These are phyloP conservation scores for Phytophthora colocasiae DNA, from an alignment of 352 stramenopile genomes.

Conservation along the genomic window DNA sequence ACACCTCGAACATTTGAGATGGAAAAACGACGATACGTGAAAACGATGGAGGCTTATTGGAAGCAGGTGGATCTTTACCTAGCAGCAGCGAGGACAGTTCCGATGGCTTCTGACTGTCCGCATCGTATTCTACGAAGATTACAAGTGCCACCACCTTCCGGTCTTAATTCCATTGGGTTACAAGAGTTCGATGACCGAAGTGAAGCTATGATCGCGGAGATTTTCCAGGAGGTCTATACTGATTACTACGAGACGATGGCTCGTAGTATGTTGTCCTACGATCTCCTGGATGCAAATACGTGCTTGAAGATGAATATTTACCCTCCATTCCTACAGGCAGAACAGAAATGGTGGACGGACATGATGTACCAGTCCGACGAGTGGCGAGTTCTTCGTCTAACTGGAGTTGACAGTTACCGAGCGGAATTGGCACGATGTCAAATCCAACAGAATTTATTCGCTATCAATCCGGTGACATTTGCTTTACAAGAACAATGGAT, in stretches of 20 bases:
- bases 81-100: conserved; percentile 49
- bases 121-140: conserved; percentile 70
- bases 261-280: conserved; percentile 89
- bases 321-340: conserved; percentile 71
- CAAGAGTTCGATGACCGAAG: conserved; percentile 68
- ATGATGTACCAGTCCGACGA: conserved; percentile 69
- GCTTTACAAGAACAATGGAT: conserved; percentile 92
- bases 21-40: conserved; percentile 79
- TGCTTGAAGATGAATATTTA: conserved; percentile 88
- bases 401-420: conserved; percentile 64
- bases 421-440: conserved; percentile 49
- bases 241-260: conserved; percentile 85
- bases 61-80: conserved; percentile 79
- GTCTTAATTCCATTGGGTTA: conserved; percentile 51
- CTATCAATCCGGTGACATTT: conserved; percentile 83
- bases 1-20: conserved; percentile 78
- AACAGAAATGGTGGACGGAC: conserved; percentile 90
- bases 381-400: conserved; percentile 87
- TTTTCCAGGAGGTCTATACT: conserved; percentile 79
- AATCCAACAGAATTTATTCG: conserved; percentile 66
- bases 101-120: conserved; percentile 69
- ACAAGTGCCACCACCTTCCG: conserved; percentile 68
- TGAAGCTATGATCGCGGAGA: conserved; percentile 71
- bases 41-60: conserved; percentile 87
- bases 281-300: conserved; percentile 77